Evolutionary conservation across 331 rosid genomes (phyloP), one percentile per base, ranked within the genome.

Genomic region (Spiraea crenata): DNA sequence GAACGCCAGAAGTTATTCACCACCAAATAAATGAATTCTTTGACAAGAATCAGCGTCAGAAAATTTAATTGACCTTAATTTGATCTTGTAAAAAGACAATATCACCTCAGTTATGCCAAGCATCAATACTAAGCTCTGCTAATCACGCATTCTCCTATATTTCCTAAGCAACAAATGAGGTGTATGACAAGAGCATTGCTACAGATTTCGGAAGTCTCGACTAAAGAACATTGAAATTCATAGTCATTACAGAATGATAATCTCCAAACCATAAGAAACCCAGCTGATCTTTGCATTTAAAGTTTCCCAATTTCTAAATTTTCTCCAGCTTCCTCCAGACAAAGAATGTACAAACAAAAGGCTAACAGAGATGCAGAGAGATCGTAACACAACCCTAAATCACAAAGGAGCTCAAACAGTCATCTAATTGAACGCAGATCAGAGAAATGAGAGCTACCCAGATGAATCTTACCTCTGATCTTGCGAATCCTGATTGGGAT

Each of bases 391-490:
- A 35, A 41, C 47, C 57, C 16, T 12, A 75, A 31, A 17, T 41
- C 46, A 31, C 7, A 62, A 75, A 31, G 7, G 5, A 69, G 40
- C 39, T 44, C 20, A 74, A 61, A 25, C 46, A 74, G 1, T 54
- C 16, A 57, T 52, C 52, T 9, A 61, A 72, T 69, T 65, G 14
- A 73, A 77, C 39, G 60, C 79, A 61, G 64, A 38, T 7, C 14
- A 25, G 8, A 38, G 0, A 65, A 69, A 72, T 39, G 68, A 58
- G 73, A 67, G 80, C 34, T 3, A 76, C 70, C 71, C 65, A 85
- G 79, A 83, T 16, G 68, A 66, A 49, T 31, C 47, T 37, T 62
- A 88, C 97, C 87, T 82, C 82, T 73, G 92, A 87, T 93, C 87
- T 79, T 73, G 90, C 59, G 76, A 79, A 76, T 87, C 90, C 76